phyloP scores from a whole-genome alignment of 1,139 yeast species.

The Yamadazyma diospyri region DNA sequence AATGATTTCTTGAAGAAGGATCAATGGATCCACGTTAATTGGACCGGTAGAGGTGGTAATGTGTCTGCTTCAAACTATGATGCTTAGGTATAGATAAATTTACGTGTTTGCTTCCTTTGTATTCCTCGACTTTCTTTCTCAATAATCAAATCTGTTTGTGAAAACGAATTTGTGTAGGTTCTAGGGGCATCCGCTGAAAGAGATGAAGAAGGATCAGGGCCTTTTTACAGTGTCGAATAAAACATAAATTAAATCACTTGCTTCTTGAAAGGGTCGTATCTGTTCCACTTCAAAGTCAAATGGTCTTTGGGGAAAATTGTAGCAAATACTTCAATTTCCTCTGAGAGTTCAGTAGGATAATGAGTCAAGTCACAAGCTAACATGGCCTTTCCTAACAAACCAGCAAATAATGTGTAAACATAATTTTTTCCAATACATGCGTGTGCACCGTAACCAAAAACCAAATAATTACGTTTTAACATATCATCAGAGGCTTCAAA shows the following conservation, averaged over 20 bases:
- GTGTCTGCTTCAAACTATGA: constrained; percentile 92
- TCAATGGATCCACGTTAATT: constrained; percentile 90
- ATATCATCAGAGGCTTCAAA: constrained; percentile 40
- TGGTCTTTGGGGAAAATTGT: constrained; percentile 98
- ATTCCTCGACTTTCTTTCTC: no score
- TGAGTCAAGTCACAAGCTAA: constrained; percentile 79
- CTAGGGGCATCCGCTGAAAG: no score
- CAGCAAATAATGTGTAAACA: constrained; percentile 85
- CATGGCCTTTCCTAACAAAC: constrained; percentile 84
- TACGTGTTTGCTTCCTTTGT: not conserved
- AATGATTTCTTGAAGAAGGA: constrained; percentile 72
- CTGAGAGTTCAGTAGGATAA: constrained; percentile 76
- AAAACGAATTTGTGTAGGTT: no score
- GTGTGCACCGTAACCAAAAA: constrained; percentile 96
- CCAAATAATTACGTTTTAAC: constrained; percentile 88
- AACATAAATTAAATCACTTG: constrained; percentile 1
- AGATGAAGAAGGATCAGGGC: no score
- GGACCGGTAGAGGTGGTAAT: constrained; percentile 99
- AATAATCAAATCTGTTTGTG: no score
- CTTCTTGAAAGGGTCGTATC: constrained; percentile 47
- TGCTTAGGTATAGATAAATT: constrained; percentile 48
- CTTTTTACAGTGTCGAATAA: not conserved
- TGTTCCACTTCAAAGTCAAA: constrained; percentile 70
- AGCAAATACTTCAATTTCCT: constrained; percentile 92
- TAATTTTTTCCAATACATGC: constrained; percentile 93